Evolutionary conservation across 352 stramenopile species (phyloP).

Genomic region (Halophytophthora polymorphica): DNA sequence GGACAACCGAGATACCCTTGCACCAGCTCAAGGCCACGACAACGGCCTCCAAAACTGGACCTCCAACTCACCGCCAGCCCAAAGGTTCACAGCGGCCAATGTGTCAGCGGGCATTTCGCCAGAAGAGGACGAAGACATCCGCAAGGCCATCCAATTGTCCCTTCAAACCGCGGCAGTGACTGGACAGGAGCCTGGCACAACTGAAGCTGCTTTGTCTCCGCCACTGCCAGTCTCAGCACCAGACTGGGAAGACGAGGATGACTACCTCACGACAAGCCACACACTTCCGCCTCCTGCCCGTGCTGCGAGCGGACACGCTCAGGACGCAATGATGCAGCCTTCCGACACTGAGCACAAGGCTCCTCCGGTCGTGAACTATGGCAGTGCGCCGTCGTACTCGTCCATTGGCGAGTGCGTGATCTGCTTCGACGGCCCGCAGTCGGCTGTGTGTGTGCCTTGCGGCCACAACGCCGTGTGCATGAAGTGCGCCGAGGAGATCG

Average conservation of each 20-base stretch:
- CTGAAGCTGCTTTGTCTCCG: conserved; percentile 10
- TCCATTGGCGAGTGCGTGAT: conserved; percentile 71
- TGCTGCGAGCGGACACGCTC: conserved; percentile 6
- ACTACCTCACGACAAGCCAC: neutral
- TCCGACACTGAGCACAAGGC: conserved; percentile 8
- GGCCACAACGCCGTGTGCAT: conserved; percentile 84
- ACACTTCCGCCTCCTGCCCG: neutral
- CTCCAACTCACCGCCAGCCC: neutral
- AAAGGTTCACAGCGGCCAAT: conserved; percentile 2
- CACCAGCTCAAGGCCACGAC: neutral
- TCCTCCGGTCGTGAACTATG: conserved; percentile 33
- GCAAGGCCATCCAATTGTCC: conserved; percentile 54
- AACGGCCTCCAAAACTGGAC: conserved; percentile 10
- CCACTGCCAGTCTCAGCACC: conserved; percentile 38
- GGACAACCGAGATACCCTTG: conserved; percentile 9
- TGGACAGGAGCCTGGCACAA: conserved; percentile 2
- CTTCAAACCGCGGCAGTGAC: conserved; percentile 24
- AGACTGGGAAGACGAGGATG: conserved; percentile 38
- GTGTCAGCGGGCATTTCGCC: conserved; percentile 11
- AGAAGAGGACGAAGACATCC: conserved; percentile 55
- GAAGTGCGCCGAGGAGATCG: conserved; percentile 67
- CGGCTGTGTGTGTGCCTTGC: conserved; percentile 75
- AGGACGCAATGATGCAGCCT: conserved; percentile 1
- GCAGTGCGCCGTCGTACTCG: conserved; percentile 29
- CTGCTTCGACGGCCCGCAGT: conserved; percentile 74